Base-by-base conservation (phyloP, 2,329 filamentous ascomycete species). In the Alternaria conjuncta region DNA sequence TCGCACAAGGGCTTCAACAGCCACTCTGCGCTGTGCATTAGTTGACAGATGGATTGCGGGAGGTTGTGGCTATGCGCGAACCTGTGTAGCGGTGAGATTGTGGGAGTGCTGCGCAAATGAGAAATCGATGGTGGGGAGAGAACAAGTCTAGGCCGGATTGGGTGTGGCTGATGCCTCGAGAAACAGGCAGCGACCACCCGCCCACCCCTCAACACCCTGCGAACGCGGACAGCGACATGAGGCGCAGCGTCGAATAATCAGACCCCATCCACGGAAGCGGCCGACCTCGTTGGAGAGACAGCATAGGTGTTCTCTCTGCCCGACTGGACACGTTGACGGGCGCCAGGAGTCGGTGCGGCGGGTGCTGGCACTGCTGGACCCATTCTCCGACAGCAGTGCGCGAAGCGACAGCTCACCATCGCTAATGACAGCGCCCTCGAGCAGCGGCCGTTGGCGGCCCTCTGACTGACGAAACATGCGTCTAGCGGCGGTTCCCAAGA, bases 381-480 rank as follows among this genome's bases (percentile, higher is more conserved):
- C 57, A 18, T 55, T 2, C 45, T 54, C 56, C 55, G 20, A 32
- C 59, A 61, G 50, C 65, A 58, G 56, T 36, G 59, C 53, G 51
- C 59, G 25, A 32, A 26, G 46, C 55, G 63, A 69, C 44, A 63
- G 45, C 46, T 50, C 30, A 56, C 51, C 43, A 50, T 56, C 54
- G 49, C 73, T 66, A 72, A 71, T 69, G 53, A 62, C 56, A 55
- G 66, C 55, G 55, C 57, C 53, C 54, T 56, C 63, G 62, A 54
- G 57, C 57, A 54, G 61, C 68, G 64, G 54, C 62, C 47, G 57
- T 64, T 62, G 55, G 59, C 59, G 55, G 57, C 71, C 68, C 70
- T 76, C 71, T 71, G 70, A 75, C 69, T 55, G 62, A 15, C 55
- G 55, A 64, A 67, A 71, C 66, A 61, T 62, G 71, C 58, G 57